Conservation (phyloP, 2,329 filamentous ascomycete genomes). For the Exophiala mesophila region DNA sequence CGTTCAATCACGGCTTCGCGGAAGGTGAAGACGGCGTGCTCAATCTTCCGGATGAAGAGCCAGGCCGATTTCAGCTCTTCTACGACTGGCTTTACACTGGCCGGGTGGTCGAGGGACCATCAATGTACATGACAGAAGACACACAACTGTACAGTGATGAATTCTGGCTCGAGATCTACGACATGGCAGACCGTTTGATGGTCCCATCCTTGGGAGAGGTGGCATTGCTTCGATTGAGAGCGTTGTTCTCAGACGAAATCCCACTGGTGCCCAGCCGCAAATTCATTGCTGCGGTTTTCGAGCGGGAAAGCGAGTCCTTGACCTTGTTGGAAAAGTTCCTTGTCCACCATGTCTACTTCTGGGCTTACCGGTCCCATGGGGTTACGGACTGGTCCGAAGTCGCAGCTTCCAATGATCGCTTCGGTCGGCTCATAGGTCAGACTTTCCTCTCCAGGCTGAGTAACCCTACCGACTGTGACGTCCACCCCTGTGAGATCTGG, state of each 20-base stretch:
- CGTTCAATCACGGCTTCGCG: slow-evolving; percentile 1
- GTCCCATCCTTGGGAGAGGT: slow-evolving; percentile 3
- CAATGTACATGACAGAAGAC: slow-evolving; percentile 3
- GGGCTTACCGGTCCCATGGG: too few species aligned
- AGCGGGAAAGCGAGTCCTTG: not conserved
- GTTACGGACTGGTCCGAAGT: too few species aligned
- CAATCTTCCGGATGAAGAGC: slow-evolving; percentile 44
- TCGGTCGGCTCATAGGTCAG: too few species aligned
- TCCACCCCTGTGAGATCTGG: too few species aligned
- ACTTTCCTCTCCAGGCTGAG: too few species aligned
- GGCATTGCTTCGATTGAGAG: slow-evolving; percentile 5
- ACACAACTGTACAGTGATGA: not conserved
- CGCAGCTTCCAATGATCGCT: too few species aligned
- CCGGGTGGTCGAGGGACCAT: slow-evolving; percentile 3
- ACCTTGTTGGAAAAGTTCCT: not conserved
- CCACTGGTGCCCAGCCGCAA: slow-evolving; percentile 3
- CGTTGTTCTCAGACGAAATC: slow-evolving; percentile 2
- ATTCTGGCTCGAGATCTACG: slow-evolving; percentile 10
- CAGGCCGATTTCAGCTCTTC: slow-evolving; percentile 53
- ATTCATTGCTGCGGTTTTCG: slow-evolving; percentile 6
- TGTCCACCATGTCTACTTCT: not conserved
- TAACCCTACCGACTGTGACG: too few species aligned
- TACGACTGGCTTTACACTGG: slow-evolving; percentile 47
- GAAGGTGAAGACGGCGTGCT: slow-evolving; percentile 38
- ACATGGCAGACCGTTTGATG: slow-evolving; percentile 8